Base-by-base conservation (phyloP, 2,329 filamentous ascomycete genomes). In the Colletotrichum falcatum region DNA sequence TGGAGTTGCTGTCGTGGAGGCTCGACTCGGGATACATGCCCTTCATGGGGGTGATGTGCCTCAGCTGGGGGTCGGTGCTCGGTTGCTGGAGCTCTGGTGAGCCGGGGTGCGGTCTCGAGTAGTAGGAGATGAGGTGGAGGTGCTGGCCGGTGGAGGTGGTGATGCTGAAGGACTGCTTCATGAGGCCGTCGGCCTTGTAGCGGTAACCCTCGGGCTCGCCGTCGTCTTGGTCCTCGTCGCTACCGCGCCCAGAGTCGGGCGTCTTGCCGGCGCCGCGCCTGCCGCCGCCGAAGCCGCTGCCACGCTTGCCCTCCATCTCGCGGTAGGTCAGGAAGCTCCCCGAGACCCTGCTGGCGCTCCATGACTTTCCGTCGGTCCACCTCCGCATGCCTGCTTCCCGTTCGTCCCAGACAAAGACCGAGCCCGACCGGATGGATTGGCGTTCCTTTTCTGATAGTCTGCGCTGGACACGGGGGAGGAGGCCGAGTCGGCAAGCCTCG, bases 111-210 rank as follows among this genome's bases (percentile, higher is more conserved):
- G 93, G 93, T 66, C 95, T 89, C 4, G 94, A 92, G 81, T 95
- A 98, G 83, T 99, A 99, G 76, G 95, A 98, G 83, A 99, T 99
- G 61, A 99, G 88, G 83, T 99, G 96, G 2, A 99, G 90, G 79
- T 98, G 96, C 77, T 98, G 94, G 74, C 94, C 77, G 46, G 87
- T 91, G 1, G 93, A 94, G 1, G 96, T 98, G 28, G 95, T 98
- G 83, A 99, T 98, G 83, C 95, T 98, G 86, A 98, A 99, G 0
- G 96, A 98, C 82, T 99, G 96, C 88, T 99, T 99, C 94, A 98
- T 98, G 5, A 99, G 88, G 0, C 96, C 96, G 77, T 99, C 96
- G 12, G 92, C 93, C 86, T 98, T 99, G 83, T 97, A 97, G 73
- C 94, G 87, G 80, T 97, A 97, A 51, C 94, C 94, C 79, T 97